Conservation (phyloP, 1,139 yeast genomes). For the Taphrina pruni region DNA sequence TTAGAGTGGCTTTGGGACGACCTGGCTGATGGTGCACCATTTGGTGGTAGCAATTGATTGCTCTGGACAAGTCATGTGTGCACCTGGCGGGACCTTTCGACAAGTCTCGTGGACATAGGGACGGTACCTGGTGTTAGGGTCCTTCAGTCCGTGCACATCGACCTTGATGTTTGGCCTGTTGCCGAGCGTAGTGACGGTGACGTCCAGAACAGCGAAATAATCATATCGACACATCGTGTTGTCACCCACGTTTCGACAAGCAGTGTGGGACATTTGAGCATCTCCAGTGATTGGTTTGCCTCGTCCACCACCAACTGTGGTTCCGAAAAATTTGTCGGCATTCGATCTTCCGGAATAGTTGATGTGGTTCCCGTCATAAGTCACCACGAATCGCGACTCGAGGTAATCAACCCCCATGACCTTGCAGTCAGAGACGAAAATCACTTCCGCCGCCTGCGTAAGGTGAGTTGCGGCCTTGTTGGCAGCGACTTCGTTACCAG, state of each 20-base stretch:
- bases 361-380: background rate
- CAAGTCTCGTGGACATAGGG: background rate
- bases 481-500: background rate
- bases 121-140: background rate
- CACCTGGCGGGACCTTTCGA: background rate
- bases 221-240: conserved; percentile 4
- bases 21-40: background rate
- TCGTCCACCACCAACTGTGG: background rate
- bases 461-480: background rate
- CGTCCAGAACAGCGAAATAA: background rate
- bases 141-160: background rate
- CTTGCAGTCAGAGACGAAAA: background rate
- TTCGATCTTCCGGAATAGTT: background rate
- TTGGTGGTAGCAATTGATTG: background rate
- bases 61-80: background rate
- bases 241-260: background rate
- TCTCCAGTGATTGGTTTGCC: background rate
- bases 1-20: background rate
- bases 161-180: background rate
- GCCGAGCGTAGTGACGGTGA: background rate
- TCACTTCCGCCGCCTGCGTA: background rate
- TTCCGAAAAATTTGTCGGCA: background rate
- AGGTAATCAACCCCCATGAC: background rate
- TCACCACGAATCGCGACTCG: background rate
- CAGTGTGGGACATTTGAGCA: background rate